Base-by-base conservation (phyloP, 1,139 yeast species). In the Geotrichum aggregatum region DNA sequence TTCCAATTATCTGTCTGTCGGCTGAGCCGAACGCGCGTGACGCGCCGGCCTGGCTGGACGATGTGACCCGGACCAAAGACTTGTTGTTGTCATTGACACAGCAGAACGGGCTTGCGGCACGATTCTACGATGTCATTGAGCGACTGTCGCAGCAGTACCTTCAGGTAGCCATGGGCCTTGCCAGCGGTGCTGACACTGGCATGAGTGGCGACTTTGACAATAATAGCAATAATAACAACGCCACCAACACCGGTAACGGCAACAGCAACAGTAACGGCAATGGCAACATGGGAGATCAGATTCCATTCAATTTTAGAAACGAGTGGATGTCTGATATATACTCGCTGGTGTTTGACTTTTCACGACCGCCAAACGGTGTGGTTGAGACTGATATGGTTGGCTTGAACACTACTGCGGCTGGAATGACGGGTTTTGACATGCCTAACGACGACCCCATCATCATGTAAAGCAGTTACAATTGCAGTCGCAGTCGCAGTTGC, bases 1-100 rank as follows among this genome's bases (percentile, higher is more conserved):
- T 80, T 41, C 81, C 83, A 8, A 72, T 80, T 47, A 75, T 80
- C n/a, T 79, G 82, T 57, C 65, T 78, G 16, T 74, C 79, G 59
- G 67, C 81, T 34, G 79, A 78, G 58, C 75, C 81, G 36, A 63
- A 63, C 11, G 69, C 78, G 4, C 71, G 72, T 44, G 72, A 73
- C 56, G 70, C 76, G 3, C 58, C 56, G 2, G 66, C 63, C 6
- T 79, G 83, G 84, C 68, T 74, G 58, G 63, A 66, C 11, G 79
- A 77, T 61, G 75, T 80, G 34, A 71, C 71, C 11, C 66, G 67
- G 16, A 75, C 82, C 2, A 77, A 75, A 56, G 61, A 65, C 13
- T 69, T 75, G 2, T 63, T 80, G 52, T 56, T 61, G 2, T 66
- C 67, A 7, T 65, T 79, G 51, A 66, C 77, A 13, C 66, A 69